Evolutionary conservation across 2,329 filamentous ascomycete species (phyloP), one percentile per base, ranked within the genome.

Genomic region (Boeremia exigua): DNA sequence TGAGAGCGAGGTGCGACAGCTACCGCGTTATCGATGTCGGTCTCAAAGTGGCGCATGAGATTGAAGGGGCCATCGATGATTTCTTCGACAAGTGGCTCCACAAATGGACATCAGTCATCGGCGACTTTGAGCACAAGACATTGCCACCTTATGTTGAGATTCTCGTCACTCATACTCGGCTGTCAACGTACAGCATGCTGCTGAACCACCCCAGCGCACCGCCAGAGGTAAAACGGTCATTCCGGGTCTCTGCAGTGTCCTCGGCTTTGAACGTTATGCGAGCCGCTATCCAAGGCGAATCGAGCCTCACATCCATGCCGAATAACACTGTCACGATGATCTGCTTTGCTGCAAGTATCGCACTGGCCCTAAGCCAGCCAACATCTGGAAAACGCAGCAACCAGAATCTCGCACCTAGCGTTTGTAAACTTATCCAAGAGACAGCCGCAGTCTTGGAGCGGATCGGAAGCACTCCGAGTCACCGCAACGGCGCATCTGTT

Each of bases 241-340:
- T 91, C 73, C 85, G 88, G 36, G 86, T 87, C 0, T 88, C 88
- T 0, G 87, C 88, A 1, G 80, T 91, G 0, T 89, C 88, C 0
- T 88, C 88, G 0, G 87, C 89, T 0, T 74, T 91, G n/a, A 90
- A 90, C 54, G 89, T 91, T 4, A 84, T 91, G 80, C 84, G 88
- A 19, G 87, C 86, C 1, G 88, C 88, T 0, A 89, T 91, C 6
- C 88, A 90, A 71, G 88, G 88, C 30, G 88, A 91, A 67, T 78
- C 81, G 0, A 83, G 88, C 58, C 80, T 91, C 0, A 86, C 86
- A 51, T 90, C 88, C 0, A 91, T 91, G 88, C 88, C 88, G 0
- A 91, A 91, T 72, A 91, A 91, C 63, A 90, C 88, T 0, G 84
- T 88, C 51, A 89, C 91, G 60, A 91, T 91, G 89, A 89, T 91